Conservation (phyloP, 2,329 filamentous ascomycete species). For the Xylaria sp. region DNA sequence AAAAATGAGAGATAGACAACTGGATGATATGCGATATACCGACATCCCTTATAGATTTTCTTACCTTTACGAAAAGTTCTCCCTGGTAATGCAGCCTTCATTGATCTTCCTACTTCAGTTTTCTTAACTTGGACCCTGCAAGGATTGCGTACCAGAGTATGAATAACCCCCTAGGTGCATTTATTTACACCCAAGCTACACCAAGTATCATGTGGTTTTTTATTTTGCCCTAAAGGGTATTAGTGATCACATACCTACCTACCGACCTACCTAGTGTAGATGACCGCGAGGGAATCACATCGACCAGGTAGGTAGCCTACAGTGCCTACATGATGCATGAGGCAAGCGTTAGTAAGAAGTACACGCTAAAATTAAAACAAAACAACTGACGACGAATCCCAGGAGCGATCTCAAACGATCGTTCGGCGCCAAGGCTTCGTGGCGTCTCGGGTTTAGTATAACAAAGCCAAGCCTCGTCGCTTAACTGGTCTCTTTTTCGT, state of each 20-base stretch:
- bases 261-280: not conserved
- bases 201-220: not conserved
- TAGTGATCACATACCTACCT: too few relatives aligned
- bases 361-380: conserved; percentile 20
- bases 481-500: not conserved
- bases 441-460: conserved; percentile 27
- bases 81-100: too few relatives aligned
- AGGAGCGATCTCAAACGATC: conserved; percentile 37
- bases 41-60: too few relatives aligned
- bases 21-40: not conserved
- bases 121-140: too few relatives aligned
- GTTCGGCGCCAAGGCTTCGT: conserved; percentile 31
- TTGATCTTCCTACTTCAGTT: too few relatives aligned
- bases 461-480: not conserved
- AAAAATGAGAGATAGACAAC: not conserved
- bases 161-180: too few relatives aligned
- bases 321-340: conserved; percentile 11
- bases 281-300: not conserved
- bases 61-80: too few relatives aligned
- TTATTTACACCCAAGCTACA: not conserved
- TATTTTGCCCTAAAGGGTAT: too few relatives aligned
- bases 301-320: not conserved
- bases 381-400: conserved; percentile 28
- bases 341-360: not conserved
- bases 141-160: too few relatives aligned